Evolutionary conservation across 805 yeast genomes (phyloP).

Genomic region (Monosporozyma aquatica): DNA sequence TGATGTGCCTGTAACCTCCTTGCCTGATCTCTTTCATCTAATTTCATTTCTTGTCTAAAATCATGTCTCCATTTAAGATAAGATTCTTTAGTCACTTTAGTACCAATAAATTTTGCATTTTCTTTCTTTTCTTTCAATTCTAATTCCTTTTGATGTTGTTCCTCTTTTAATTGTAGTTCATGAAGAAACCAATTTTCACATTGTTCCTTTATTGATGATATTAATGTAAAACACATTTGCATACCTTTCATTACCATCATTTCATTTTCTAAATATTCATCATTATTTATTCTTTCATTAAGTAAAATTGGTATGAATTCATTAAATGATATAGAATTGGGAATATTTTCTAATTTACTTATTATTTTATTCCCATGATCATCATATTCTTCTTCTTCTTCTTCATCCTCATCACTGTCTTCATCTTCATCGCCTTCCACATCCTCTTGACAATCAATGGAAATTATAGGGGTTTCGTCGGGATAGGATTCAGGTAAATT

Average conservation of each 20-base stretch:
- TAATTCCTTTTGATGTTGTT: constrained; percentile 48
- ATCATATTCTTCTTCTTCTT: constrained; percentile 32
- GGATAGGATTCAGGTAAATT: constrained; percentile 75
- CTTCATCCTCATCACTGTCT: constrained; percentile 32
- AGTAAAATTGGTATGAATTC: constrained; percentile 32
- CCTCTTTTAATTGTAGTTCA: constrained; percentile 48
- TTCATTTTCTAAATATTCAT: constrained; percentile 38
- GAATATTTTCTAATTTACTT: constrained; percentile 39
- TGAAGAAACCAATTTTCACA: constrained; percentile 61
- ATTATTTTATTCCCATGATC: constrained; percentile 42
- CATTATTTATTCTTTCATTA: constrained; percentile 27
- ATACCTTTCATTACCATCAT: constrained; percentile 62
- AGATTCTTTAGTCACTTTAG: constrained; percentile 76
- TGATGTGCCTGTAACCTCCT: constrained; percentile 51
- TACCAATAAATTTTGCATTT: constrained; percentile 84
- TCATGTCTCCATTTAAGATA: constrained; percentile 60
- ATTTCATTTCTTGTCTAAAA: constrained; percentile 66
- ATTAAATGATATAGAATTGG: constrained; percentile 51
- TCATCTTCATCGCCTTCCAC: constrained; percentile 28
- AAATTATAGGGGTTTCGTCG: constrained; percentile 59
- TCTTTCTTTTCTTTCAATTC: constrained; percentile 67
- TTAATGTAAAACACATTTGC: constrained; percentile 80
- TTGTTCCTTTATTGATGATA: constrained; percentile 68
- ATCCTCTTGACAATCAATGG: constrained; percentile 28
- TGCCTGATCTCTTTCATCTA: constrained; percentile 47